Conservation (phyloP, 306 rosid genomes). For the Prinsepia uniflora region DNA sequence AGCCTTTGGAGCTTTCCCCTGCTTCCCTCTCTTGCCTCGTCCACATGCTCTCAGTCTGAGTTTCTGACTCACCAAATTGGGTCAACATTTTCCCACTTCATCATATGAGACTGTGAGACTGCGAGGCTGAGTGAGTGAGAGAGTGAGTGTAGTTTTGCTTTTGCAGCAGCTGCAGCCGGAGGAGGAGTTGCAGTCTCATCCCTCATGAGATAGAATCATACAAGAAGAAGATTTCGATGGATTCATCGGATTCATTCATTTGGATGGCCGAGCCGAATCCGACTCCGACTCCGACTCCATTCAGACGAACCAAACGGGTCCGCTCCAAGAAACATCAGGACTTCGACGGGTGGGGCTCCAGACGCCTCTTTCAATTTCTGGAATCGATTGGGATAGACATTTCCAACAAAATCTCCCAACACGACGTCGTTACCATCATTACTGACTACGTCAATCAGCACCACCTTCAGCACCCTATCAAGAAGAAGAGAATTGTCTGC, state of each 20-base stretch:
- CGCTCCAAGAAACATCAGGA: constrained; percentile 38
- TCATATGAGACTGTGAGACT: too few relatives aligned
- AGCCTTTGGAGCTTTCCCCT: too few relatives aligned
- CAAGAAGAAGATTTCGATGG: not conserved
- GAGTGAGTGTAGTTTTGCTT: too few relatives aligned
- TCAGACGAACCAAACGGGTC: not conserved
- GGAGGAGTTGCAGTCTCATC: too few relatives aligned
- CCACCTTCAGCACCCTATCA: constrained; percentile 44
- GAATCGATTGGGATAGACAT: constrained; percentile 59
- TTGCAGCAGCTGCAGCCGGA: too few relatives aligned
- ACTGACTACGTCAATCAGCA: constrained; percentile 46
- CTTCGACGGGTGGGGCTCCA: constrained; percentile 76
- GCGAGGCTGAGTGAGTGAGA: too few relatives aligned
- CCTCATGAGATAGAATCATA: not conserved
- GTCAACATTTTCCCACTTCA: too few relatives aligned
- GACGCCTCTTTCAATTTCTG: constrained; percentile 51
- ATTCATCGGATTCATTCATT: not conserved
- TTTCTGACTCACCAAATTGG: too few relatives aligned
- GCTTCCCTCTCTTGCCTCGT: too few relatives aligned
- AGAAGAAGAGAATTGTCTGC: constrained; percentile 62
- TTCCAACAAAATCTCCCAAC: constrained; percentile 39
- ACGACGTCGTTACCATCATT: constrained; percentile 47
- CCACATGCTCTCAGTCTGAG: too few relatives aligned
- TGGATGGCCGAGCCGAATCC: constrained; percentile 3
- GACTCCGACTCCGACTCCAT: not conserved